These are phyloP conservation scores for Panicum virgatum DNA, from an alignment of 202 grass and related monocot species.

Conservation along the genomic window DNA sequence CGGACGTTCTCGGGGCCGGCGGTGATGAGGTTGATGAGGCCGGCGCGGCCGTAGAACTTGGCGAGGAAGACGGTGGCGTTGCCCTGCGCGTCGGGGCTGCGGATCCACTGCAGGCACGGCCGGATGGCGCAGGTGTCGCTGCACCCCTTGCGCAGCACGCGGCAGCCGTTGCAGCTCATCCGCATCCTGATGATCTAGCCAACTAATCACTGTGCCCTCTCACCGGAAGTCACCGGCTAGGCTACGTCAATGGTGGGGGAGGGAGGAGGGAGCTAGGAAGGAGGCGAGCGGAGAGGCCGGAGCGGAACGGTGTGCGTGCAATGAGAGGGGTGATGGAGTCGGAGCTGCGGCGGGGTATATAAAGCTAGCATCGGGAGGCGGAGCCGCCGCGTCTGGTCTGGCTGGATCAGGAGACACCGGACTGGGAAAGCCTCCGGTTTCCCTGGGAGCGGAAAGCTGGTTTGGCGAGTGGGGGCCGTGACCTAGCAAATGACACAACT, in stretches of 20 bases:
- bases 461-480: neutral
- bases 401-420: conserved; percentile 5
- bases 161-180: conserved; percentile 79
- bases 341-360: conserved; percentile 36
- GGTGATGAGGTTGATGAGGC: conserved; percentile 66
- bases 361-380: conserved; percentile 43
- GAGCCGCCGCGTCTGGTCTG: conserved; percentile 29
- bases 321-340: neutral
- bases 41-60: conserved; percentile 77
- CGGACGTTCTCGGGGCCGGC: conserved; percentile 46
- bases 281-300: neutral
- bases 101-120: conserved; percentile 72
- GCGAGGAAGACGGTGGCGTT: conserved; percentile 80
- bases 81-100: conserved; percentile 54
- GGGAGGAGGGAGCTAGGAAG: neutral
- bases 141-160: conserved; percentile 68
- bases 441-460: conserved; percentile 38
- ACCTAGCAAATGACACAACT: neutral
- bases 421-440: conserved; percentile 37
- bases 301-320: neutral
- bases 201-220: neutral
- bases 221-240: neutral
- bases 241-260: neutral
- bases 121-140: conserved; percentile 57
- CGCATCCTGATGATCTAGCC: conserved; percentile 40